phyloP scores from a whole-genome alignment of 495 filamentous ascomycete genomes.

The Hypoxylon crocopeplum region DNA sequence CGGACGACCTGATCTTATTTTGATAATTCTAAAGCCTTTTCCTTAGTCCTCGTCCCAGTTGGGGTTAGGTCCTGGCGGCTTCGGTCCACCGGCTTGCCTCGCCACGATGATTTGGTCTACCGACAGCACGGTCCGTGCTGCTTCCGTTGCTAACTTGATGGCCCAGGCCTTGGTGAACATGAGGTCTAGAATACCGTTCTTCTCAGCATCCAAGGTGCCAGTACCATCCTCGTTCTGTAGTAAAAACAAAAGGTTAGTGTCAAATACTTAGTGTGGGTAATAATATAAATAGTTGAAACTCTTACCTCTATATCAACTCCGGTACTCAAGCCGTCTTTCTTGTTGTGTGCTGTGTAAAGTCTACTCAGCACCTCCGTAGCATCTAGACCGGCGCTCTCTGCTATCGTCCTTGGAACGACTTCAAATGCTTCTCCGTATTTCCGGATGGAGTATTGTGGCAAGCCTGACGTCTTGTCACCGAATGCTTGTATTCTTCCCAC shows the following conservation, averaged over 20 bases:
- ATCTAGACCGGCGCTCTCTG: conserved; percentile 93
- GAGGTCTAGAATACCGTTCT: conserved; percentile 92
- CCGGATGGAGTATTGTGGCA: conserved; percentile 93
- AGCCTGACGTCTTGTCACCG: conserved; percentile 88
- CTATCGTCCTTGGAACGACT: conserved; percentile 90
- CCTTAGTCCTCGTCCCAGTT: conserved; percentile 97
- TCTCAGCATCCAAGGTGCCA: conserved; percentile 85
- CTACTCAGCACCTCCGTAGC: conserved; percentile 92
- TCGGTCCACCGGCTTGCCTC: conserved; percentile 95
- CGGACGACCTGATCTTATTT: conserved; percentile 10
- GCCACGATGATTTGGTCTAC: conserved; percentile 99
- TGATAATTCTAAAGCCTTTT: not conserved
- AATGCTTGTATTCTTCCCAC: conserved; percentile 88
- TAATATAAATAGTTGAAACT: not conserved
- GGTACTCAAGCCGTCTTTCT: conserved; percentile 83
- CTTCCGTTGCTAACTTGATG: conserved; percentile 94
- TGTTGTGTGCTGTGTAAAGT: conserved; percentile 91
- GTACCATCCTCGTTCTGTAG: conserved; percentile 72
- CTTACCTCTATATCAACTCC: conserved; percentile 89
- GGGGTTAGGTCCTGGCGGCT: conserved; percentile 91
- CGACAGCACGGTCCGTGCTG: conserved; percentile 90
- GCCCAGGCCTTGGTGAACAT: conserved; percentile 93
- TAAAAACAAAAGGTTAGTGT: conserved; percentile 28
- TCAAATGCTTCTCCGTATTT: conserved; percentile 99
- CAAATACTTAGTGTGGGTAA: not conserved